Base-by-base conservation (phyloP, 2,329 filamentous ascomycete genomes). In the Scedosporium dehoogii region DNA sequence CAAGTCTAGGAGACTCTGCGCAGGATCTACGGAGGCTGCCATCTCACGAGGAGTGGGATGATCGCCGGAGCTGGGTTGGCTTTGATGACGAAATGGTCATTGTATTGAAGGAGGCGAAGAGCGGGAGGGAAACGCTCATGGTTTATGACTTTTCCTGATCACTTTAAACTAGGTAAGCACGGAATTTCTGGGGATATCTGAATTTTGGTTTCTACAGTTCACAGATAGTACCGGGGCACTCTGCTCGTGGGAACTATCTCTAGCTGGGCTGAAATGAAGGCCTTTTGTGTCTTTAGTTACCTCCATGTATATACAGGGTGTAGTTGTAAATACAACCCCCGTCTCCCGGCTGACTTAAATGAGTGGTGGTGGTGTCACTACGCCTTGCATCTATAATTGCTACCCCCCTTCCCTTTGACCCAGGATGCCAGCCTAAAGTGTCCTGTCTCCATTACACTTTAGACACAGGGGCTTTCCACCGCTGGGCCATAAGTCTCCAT, bases 21-120 rank as follows among this genome's bases (percentile, higher is more conserved):
- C 46, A 55, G 7, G 53, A 51, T 25, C 21, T 10, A 4, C 38
- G 6, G 4, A 46, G 33, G 27, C 9, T n/a, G 60, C 10, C 46
- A 12, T 23, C 41, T 10, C 44, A 29, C 3, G 62, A 68, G 33
- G 69, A 71, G 46, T 76, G 76, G 72, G 77, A 82, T 42, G 79
- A 80, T 63, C 73, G 75, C 58, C 75, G 79, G 64, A 82, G 82
- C 60, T 93, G 89, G 84, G 85, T 96, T 7, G 91, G 90, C 0
- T 96, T 96, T 69, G 91, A 96, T 69, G 91, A 96, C 53, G 90
- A 96, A 73, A 91, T 91, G 76, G 89, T 96, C n/a, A 87, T 96
- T 65, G 85, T 96, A 51, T 78, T 96, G 59, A 87, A 90, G 66
- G 89, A 93, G 74, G 83, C 84, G 66, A 73, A 76, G 27, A 78